Evolutionary conservation across 306 rosid species (phyloP).

Genomic region (Cercis canadensis): DNA sequence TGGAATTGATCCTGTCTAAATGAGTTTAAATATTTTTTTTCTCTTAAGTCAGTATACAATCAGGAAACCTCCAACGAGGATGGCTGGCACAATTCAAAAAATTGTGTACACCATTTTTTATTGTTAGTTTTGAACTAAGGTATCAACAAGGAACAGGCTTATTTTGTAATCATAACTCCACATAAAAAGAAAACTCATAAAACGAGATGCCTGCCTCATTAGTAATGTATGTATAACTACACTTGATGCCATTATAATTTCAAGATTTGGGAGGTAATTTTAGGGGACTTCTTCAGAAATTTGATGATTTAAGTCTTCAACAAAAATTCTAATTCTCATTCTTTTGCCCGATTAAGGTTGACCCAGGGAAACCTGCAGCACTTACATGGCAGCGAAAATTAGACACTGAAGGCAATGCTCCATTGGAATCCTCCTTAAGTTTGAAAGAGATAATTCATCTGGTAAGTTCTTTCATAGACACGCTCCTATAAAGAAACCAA

Average conservation of each 20-base stretch:
- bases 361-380: slow-evolving; percentile 63
- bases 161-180: neutral
- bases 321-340: slow-evolving; percentile 3
- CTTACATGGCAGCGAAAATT: slow-evolving; percentile 85
- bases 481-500: neutral
- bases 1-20: slow-evolving; percentile 14
- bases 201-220: too few species aligned
- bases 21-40: neutral
- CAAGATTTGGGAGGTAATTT: too few species aligned
- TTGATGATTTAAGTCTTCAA: slow-evolving; percentile 21
- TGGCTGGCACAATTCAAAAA: slow-evolving; percentile 12
- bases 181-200: too few species aligned
- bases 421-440: slow-evolving; percentile 45
- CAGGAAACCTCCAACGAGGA: slow-evolving; percentile 8
- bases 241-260: too few species aligned
- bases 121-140: neutral
- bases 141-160: neutral
- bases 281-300: neutral
- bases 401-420: slow-evolving; percentile 47
- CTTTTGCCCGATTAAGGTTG: slow-evolving; percentile 49
- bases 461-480: slow-evolving; percentile 48
- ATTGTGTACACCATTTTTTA: slow-evolving; percentile 12
- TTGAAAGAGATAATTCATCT: slow-evolving; percentile 70
- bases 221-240: too few species aligned
- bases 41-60: neutral